Evolutionary conservation across 2,329 filamentous ascomycete genomes (phyloP), one percentile per base, ranked within the genome.

Genomic region (Neonectria ditissima): DNA sequence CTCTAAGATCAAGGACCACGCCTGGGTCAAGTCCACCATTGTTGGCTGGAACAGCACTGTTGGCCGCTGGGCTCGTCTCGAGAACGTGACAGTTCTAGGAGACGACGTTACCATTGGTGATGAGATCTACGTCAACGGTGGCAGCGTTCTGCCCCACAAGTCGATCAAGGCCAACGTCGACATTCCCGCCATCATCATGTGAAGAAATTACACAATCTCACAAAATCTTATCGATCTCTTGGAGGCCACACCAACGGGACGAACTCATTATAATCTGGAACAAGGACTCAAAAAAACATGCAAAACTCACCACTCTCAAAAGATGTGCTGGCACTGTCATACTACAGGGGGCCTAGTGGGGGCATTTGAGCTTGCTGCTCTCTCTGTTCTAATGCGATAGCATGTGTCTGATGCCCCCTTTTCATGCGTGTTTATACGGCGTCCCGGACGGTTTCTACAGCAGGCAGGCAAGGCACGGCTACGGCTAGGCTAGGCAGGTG

Each of bases 131-230:
- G 96, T 97, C 81, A 99, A 99, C 80, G 95, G 95, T 75, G 94
- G 94, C 75, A 97, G 92, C 74, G 91, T 99, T 67, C 85, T 99
- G 69, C 95, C 95, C 7, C 95, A 99, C 85, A 99, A 99, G 91
- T 96, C 91, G 80, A 98, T 99, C 87, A 98, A 98, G 88, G 89
- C 91, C 75, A 99, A 99, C 80, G 93, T 99, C 75, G 96, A 99
- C 80, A 88, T 87, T 28, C 88, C 88, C 24, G 87, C 88, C 65
- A 90, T 90, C 70, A 90, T 90, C 76, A 90, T 90, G 88, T 90
- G 84, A 83, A 63, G 60, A 55, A 53, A 51, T 55, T 2, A 37
- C 44, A 13, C 48, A 28, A 65, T 18, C 52, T 41, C 48, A 59
- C 47, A 37, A 54, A 43, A 47, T 52, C 34, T 45, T 39, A 44